A percentile compares a stretch with the other conserved stretches of the same genome.
These are phyloP conservation scores for Yamadazyma kitorensis DNA, from an alignment of 805 yeast species.

Conservation along the genomic window DNA sequence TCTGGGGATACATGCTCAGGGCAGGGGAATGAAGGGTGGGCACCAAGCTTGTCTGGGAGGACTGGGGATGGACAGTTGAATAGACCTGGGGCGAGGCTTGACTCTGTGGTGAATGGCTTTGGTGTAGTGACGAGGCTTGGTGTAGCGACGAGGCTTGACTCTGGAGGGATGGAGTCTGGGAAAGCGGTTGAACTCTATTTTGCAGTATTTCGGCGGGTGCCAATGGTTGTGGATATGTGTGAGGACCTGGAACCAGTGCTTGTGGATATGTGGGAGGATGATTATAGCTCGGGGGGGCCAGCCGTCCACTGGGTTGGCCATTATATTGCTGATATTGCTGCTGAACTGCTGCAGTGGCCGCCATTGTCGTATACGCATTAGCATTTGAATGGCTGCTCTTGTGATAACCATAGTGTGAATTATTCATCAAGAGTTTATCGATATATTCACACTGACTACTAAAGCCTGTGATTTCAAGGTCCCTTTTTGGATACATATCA, in stretches of 20 bases:
- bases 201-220: no score
- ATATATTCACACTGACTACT: conserved; percentile 26
- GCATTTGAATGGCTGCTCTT: conserved; percentile 11
- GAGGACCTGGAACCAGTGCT: no score
- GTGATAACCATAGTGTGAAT: neutral
- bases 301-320: neutral
- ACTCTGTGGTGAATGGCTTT: no score
- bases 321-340: conserved; percentile 16
- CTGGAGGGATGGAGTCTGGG: no score
- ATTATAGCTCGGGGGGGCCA: no score
- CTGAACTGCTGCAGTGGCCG: conserved; percentile 32
- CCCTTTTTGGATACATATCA: conserved; percentile 21
- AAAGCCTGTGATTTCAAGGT: conserved; percentile 26
- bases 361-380: conserved; percentile 21
- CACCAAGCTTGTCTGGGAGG: neutral
- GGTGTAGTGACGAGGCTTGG: no score
- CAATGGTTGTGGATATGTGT: no score
- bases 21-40: neutral
- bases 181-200: no score
- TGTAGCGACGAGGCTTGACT: no score
- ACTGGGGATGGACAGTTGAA: no score
- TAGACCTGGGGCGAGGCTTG: no score
- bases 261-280: no score
- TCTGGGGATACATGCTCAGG: neutral
- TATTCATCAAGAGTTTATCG: conserved; percentile 8